These are phyloP conservation scores for Copromyces sp. DNA, from an alignment of 495 filamentous ascomycete species.

Conservation along the genomic window DNA sequence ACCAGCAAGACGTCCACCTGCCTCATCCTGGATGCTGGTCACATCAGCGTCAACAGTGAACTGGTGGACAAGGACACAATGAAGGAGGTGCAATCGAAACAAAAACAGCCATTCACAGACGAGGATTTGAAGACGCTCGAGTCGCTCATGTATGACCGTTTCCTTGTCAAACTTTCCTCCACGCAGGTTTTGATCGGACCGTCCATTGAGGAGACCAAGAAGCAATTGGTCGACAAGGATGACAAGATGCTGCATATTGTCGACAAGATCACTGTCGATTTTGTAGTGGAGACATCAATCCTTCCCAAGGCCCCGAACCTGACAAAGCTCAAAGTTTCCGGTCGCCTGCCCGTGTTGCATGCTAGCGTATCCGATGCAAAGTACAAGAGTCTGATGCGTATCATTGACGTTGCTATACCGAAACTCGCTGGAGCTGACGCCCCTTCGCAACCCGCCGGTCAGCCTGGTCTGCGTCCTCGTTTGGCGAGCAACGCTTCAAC, in stretches of 20 bases:
- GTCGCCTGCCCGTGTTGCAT: conserved; percentile 84
- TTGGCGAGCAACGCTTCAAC: conserved; percentile 29
- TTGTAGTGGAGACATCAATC: conserved; percentile 84
- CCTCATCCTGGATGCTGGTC: conserved; percentile 90
- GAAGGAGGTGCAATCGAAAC: conserved; percentile 80
- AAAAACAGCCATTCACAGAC: conserved; percentile 76
- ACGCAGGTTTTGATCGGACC: conserved; percentile 93
- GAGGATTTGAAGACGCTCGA: conserved; percentile 81
- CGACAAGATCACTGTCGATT: conserved; percentile 93
- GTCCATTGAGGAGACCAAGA: conserved; percentile 80
- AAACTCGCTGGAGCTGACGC: conserved; percentile 54
- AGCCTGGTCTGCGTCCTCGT: conserved; percentile 47
- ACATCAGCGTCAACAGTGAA: conserved; percentile 86
- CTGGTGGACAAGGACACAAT: conserved; percentile 83
- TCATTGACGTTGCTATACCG: conserved; percentile 91
- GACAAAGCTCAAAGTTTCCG: conserved; percentile 84
- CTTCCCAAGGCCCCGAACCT: conserved; percentile 87
- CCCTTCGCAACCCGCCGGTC: conserved; percentile 6
- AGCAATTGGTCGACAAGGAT: conserved; percentile 64
- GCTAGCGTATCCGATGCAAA: conserved; percentile 87
- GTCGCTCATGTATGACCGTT: conserved; percentile 91
- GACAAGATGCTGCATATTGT: conserved; percentile 76
- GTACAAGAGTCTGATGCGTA: conserved; percentile 90
- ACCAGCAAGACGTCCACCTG: conserved; percentile 70
- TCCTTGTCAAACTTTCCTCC: conserved; percentile 79